A percentile compares a stretch with the other conserved stretches of the same genome.
Conservation (phyloP, 2,329 filamentous ascomycete species). For the Penicillium griseofulvum region DNA sequence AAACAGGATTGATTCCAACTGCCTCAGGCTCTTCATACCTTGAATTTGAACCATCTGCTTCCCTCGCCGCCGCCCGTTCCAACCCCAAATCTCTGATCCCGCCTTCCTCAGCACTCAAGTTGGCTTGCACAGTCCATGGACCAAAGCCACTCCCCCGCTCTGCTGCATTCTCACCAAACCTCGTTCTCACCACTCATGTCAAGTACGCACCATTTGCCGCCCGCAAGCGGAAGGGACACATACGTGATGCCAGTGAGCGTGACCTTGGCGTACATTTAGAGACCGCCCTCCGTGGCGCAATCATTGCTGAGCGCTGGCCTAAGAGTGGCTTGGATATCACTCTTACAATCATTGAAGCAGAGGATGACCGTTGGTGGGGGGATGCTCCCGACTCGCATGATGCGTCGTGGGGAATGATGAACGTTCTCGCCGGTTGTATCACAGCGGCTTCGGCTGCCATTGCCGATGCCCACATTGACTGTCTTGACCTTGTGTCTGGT, state of each 20-base stretch:
- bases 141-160: constrained; percentile 86
- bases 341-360: constrained; percentile 87
- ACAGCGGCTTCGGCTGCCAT: constrained; percentile 91
- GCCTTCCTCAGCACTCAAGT: constrained; percentile 70
- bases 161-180: constrained; percentile 85
- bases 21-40: constrained; percentile 83
- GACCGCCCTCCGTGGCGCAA: constrained; percentile 80
- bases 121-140: constrained; percentile 90
- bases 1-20: constrained; percentile 87
- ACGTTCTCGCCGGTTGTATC: constrained; percentile 84
- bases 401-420: constrained; percentile 84
- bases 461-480: constrained; percentile 93
- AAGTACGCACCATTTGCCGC: constrained; percentile 97
- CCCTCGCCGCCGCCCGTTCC: constrained; percentile 44
- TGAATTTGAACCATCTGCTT: constrained; percentile 51
- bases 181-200: constrained; percentile 87
- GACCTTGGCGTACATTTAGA: constrained; percentile 90
- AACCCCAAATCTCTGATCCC: constrained; percentile 50
- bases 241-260: constrained; percentile 80
- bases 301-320: constrained; percentile 95
- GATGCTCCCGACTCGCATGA: constrained; percentile 51
- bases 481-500: constrained; percentile 83
- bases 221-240: constrained; percentile 74
- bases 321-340: constrained; percentile 97
- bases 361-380: constrained; percentile 72